Conservation (phyloP, 306 rosid genomes). For the Fagus sylvatica region DNA sequence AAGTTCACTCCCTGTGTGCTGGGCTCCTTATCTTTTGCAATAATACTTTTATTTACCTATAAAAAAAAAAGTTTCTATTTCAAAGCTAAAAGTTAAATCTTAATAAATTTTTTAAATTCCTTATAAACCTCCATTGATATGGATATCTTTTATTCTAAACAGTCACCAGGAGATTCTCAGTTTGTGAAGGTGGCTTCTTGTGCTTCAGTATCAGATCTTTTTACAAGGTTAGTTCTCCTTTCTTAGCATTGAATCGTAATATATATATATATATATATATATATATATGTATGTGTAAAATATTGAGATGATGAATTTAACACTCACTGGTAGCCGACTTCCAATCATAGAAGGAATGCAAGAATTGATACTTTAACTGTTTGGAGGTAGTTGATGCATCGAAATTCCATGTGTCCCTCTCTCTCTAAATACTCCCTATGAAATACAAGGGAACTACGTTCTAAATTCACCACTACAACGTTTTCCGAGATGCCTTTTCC, state of each 20-base stretch:
- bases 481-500: background rate
- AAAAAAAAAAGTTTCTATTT: background rate
- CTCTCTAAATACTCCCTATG: constrained; percentile 7
- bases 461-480: background rate
- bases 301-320: too few relatives aligned
- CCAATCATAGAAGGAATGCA: too few relatives aligned
- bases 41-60: too few relatives aligned
- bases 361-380: too few relatives aligned
- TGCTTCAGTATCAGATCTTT: constrained; percentile 70
- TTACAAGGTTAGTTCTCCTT: constrained; percentile 61
- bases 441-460: too few relatives aligned
- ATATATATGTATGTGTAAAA: background rate
- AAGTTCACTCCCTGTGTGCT: too few relatives aligned
- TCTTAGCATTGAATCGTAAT: background rate
- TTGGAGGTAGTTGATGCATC: too few relatives aligned
- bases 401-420: background rate
- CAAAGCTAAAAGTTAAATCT: constrained; percentile 14
- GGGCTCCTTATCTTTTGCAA: too few relatives aligned
- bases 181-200: constrained; percentile 76
- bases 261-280: background rate
- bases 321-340: too few relatives aligned
- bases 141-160: constrained; percentile 35
- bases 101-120: constrained; percentile 1
- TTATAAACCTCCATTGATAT: constrained; percentile 6
- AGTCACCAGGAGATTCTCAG: constrained; percentile 56